Base-by-base conservation (phyloP, 306 rosid species). In the Parietaria judaica region DNA sequence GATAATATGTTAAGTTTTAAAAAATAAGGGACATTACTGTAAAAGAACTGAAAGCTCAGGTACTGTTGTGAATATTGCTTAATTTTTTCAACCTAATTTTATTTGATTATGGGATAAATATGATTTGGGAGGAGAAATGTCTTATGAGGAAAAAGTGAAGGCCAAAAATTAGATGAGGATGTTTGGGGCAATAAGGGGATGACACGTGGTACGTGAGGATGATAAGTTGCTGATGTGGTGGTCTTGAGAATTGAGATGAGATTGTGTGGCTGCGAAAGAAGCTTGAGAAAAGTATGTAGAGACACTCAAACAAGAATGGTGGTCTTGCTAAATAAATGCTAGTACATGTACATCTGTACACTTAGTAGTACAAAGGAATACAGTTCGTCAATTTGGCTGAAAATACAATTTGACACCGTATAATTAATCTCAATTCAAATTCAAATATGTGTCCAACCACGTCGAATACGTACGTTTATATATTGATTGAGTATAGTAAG, bases 201-300 rank as follows among this genome's bases (percentile, higher is more conserved):
- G 80, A 71, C 87, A 65, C 51, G 82, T 82, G 63, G 74, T 48
- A 39, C n/a, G 11, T 43, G 35, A 54, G 58, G 82, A 79, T 70
- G 74, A 69, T 60, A 68, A 59, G 47, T 59, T 63, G 76, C 31
- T 65, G 75, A 55, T 56, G 54, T 13, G 76, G 8, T 54, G 65
- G 36, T 48, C 60, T 38, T 61, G 15, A 74, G 41, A 56, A 35
- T 23, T 34, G 69, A 56, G 53, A 31, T 41, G 38, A 36, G 56
- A 34, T 54, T 82, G 82, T 82, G 82, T 73, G 87, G 87, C 71
- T 65, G 72, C 61, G 73, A 73, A 76, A 70, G 11, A 39, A 4
- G 6, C 0, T 41, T 8, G 45, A 41, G 45, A 41, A 41, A 5
- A 41, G 45, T 8, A 41, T 3, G 53, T 23, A 23, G 31, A 23